A percentile compares a stretch with the other conserved stretches of the same genome.
These are phyloP conservation scores for Tolypocladium pustulatum DNA, from an alignment of 2,329 filamentous ascomycete species.

Conservation along the genomic window DNA sequence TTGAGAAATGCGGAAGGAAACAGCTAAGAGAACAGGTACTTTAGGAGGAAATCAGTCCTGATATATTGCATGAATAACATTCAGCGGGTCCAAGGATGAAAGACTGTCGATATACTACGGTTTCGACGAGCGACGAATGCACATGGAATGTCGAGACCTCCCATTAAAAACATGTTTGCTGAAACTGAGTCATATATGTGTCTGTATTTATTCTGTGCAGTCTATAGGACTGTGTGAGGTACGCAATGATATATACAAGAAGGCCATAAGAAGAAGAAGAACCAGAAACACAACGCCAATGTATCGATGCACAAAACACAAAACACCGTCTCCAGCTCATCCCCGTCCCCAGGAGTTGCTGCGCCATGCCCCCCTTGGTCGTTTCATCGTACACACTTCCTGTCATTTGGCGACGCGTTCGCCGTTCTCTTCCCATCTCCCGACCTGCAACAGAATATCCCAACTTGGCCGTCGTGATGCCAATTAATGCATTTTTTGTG, in stretches of 20 bases:
- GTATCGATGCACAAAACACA: not conserved
- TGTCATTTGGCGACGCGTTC: not conserved
- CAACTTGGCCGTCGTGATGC: not conserved
- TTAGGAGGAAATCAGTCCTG: not conserved
- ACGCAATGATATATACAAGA: not conserved
- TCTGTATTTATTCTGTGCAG: not conserved
- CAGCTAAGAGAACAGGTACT: not conserved
- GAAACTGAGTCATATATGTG: not conserved
- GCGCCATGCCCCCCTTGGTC: not conserved
- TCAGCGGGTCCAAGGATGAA: not conserved
- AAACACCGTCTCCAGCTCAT: not conserved
- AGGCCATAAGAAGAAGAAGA: not conserved
- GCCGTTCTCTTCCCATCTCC: not conserved
- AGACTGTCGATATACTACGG: not conserved
- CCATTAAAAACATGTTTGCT: not conserved
- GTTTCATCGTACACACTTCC: not conserved
- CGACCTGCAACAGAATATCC: not conserved
- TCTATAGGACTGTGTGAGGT: not conserved
- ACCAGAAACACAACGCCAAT: not conserved
- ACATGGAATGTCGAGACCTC: too few species aligned
- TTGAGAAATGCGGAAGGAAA: not conserved
- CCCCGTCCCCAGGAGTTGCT: not conserved
- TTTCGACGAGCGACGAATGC: not conserved
- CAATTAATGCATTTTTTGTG: not conserved
- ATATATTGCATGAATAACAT: not conserved